Base-by-base conservation (phyloP, 2,329 filamentous ascomycete species). In the Stagonosporopsis tanaceti region DNA sequence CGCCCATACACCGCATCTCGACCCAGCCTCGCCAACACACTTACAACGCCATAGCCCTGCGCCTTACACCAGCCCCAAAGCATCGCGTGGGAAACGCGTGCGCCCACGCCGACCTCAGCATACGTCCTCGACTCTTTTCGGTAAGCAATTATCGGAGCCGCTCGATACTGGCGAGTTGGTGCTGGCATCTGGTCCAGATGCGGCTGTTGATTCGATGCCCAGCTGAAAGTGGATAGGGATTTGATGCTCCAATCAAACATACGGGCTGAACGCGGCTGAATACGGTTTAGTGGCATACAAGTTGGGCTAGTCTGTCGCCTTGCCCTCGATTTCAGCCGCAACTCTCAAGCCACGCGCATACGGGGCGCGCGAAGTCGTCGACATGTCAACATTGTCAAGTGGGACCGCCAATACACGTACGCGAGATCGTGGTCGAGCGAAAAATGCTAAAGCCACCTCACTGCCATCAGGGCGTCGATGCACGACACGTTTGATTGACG, bases 341-440 rank as follows among this genome's bases (percentile, higher is more conserved):
- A 39, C 30, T 6, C 46, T 30, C 35, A 57, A 57, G 53, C 53
- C 53, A 57, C 47, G 41, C 37, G 53, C 38, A 37, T 46, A 51
- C 41, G 53, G 53, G 11, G 53, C 42, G 53, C 53, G 53, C 53
- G 53, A 57, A n/a, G 5, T 42, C 28, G 5, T 24, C 30, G n/a
- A 47, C 42, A 30, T 42, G 42, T 47, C 47, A 47, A 47, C 41
- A 44, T 24, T 11, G 27, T 37, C 11, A 40, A 50, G 52, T 52
- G 48, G 54, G 45, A 47, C 48, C 42, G 39, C 15, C 54, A 44
- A 51, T 57, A 52, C 47, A 25, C 11, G 20, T 34, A 34, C 14
- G 32, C 54, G 38, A 52, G 47, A 39, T 17, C 41, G 24, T 37
- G 7, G 14, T 37, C 22, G 7, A 47, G 44, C 28, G 39, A 48